Evolutionary conservation across 495 filamentous ascomycete species (phyloP).

Genomic region (Penicillium coprophilum): DNA sequence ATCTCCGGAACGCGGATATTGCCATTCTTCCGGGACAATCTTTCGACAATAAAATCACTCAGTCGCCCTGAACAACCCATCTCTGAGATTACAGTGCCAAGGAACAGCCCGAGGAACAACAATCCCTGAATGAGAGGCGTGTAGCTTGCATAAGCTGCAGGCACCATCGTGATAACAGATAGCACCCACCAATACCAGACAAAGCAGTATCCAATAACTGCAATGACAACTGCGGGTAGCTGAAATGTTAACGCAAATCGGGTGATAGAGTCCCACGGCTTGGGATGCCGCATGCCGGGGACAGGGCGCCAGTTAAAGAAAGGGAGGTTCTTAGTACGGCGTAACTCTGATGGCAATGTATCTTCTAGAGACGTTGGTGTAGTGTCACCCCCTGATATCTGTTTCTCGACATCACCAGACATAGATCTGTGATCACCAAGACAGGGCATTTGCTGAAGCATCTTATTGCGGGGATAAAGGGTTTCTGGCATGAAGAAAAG

Average conservation of each 20-base stretch:
- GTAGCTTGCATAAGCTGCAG: conserved; percentile 55
- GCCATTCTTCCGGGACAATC: conserved; percentile 47
- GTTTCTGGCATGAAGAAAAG: conserved; percentile 59
- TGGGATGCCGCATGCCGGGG: conserved; percentile 55
- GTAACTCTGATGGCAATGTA: conserved; percentile 21
- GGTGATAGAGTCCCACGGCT: conserved; percentile 48
- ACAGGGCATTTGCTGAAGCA: conserved; percentile 43
- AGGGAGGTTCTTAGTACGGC: conserved; percentile 49
- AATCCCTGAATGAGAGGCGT: conserved; percentile 57
- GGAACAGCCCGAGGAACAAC: conserved; percentile 55
- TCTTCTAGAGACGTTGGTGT: neutral
- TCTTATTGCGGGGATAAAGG: conserved; percentile 55
- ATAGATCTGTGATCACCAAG: neutral
- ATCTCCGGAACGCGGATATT: conserved; percentile 54
- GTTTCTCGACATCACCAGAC: conserved; percentile 33
- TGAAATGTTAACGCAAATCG: conserved; percentile 52
- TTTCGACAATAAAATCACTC: conserved; percentile 52
- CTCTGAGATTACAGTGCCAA: conserved; percentile 57
- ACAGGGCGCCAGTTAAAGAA: conserved; percentile 51
- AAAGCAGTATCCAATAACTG: conserved; percentile 55
- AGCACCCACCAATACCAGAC: conserved; percentile 66
- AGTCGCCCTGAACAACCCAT: conserved; percentile 54
- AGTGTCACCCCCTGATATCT: neutral
- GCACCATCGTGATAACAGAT: conserved; percentile 59
- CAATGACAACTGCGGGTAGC: conserved; percentile 45